These are phyloP conservation scores for Tetracladium maxilliforme DNA, from an alignment of 2,329 filamentous ascomycete genomes.

Conservation along the genomic window DNA sequence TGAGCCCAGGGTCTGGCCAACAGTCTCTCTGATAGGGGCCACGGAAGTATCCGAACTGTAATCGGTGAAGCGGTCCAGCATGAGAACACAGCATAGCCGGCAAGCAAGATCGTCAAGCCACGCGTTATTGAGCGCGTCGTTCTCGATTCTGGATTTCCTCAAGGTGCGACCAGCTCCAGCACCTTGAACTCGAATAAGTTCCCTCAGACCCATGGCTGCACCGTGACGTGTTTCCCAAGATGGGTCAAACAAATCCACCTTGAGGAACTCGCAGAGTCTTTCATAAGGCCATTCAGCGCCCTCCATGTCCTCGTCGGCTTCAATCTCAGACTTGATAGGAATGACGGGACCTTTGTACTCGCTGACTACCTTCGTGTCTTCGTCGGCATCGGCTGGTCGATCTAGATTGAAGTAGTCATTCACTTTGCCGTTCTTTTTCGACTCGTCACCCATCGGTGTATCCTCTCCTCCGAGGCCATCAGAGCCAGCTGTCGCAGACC, in stretches of 20 bases:
- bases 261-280: constrained; percentile 83
- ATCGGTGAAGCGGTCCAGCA: constrained; percentile 94
- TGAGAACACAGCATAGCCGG: constrained; percentile 85
- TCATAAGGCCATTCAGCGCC: constrained; percentile 90
- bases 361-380: constrained; percentile 82
- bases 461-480: constrained; percentile 50
- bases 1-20: constrained; percentile 85
- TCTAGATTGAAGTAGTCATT: constrained; percentile 88
- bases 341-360: constrained; percentile 82
- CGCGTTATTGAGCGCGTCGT: constrained; percentile 62
- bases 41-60: constrained; percentile 97
- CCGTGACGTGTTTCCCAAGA: constrained; percentile 95
- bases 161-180: constrained; percentile 67
- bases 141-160: constrained; percentile 57
- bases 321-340: constrained; percentile 74
- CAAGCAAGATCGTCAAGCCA: constrained; percentile 96
- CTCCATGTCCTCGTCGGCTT: constrained; percentile 61
- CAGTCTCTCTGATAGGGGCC: constrained; percentile 87
- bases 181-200: constrained; percentile 85
- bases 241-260: constrained; percentile 82
- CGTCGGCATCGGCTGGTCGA: constrained; percentile 61
- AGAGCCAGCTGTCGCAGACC: constrained; percentile 29
- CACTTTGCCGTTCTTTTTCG: constrained; percentile 49
- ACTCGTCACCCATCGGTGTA: constrained; percentile 29
- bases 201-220: constrained; percentile 85